Evolutionary conservation across 208 protist species (phyloP).

Genomic region (Phytomonas serpens): DNA sequence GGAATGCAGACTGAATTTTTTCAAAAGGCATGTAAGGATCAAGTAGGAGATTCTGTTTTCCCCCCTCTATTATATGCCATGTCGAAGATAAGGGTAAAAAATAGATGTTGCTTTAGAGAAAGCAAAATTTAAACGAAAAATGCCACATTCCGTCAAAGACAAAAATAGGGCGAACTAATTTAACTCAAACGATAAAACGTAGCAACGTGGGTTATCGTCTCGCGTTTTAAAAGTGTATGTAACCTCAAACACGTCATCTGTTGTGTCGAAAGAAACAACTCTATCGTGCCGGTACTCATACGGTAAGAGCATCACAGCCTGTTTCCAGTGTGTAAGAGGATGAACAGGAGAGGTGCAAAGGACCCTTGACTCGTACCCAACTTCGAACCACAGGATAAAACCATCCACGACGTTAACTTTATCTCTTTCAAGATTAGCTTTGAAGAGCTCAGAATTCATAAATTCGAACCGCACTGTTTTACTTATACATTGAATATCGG

Average conservation of each 20-base stretch:
- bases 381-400: slow-evolving; percentile 74
- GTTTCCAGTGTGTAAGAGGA: slow-evolving; percentile 86
- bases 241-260: slow-evolving; percentile 22
- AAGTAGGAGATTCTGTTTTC: too few relatives aligned
- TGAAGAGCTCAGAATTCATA: slow-evolving; percentile 7
- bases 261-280: slow-evolving; percentile 25
- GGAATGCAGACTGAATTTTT: too few relatives aligned
- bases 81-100: not conserved
- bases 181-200: slow-evolving; percentile 52
- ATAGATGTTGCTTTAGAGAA: slow-evolving; percentile 6
- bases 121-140: not conserved
- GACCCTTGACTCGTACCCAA: slow-evolving; percentile 18
- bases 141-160: not conserved
- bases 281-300: slow-evolving; percentile 23
- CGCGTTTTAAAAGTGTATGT: slow-evolving; percentile 20
- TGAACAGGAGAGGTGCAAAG: slow-evolving; percentile 49
- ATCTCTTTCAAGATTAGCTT: slow-evolving; percentile 6
- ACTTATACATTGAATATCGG: slow-evolving; percentile 4
- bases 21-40: too few relatives aligned
- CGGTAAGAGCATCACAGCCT: slow-evolving; percentile 70
- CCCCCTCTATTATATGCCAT: not conserved
- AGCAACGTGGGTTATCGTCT: slow-evolving; percentile 32
- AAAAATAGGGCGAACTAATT: slow-evolving; percentile 7
- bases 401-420: slow-evolving; percentile 33
- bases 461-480: slow-evolving; percentile 26